Conservation (phyloP, 768 basidiomycete genomes). For the Lentinula detonsa region DNA sequence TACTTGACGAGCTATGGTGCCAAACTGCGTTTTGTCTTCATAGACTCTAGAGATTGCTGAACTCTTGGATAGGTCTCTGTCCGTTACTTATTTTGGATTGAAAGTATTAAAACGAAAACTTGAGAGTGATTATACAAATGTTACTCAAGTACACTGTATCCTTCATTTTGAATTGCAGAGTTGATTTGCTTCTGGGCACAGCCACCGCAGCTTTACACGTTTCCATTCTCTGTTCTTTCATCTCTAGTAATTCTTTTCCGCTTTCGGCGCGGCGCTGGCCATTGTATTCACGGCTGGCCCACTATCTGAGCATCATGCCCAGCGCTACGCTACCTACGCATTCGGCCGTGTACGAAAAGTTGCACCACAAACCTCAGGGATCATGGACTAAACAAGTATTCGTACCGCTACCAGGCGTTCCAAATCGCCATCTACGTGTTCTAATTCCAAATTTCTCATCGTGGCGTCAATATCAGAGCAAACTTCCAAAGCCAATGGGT, state of each 20-base stretch:
- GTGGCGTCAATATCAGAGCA: slow-evolving; percentile 1
- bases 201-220: not conserved
- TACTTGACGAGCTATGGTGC: too few relatives aligned
- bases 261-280: not conserved
- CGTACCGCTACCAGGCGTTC: slow-evolving; percentile 31
- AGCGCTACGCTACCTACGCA: slow-evolving; percentile 4
- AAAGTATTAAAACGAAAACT: too few relatives aligned
- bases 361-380: slow-evolving; percentile 8
- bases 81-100: too few relatives aligned
- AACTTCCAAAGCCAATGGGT: slow-evolving; percentile 27
- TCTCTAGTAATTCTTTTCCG: not conserved
- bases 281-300: slow-evolving; percentile 7
- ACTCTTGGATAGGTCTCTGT: too few relatives aligned
- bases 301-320: slow-evolving; percentile 4
- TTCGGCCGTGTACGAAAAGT: slow-evolving; percentile 7
- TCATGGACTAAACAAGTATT: slow-evolving; percentile 33
- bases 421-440: slow-evolving; percentile 31
- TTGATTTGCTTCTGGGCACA: not conserved
- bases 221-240: not conserved
- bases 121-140: too few relatives aligned
- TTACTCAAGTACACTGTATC: too few relatives aligned
- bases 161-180: too few relatives aligned
- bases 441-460: slow-evolving; percentile 24
- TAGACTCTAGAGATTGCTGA: too few relatives aligned
- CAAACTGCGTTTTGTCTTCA: too few relatives aligned